Conservation (phyloP, 192 early-diverging fungal genomes). For the Spizellomyces sp. region DNA sequence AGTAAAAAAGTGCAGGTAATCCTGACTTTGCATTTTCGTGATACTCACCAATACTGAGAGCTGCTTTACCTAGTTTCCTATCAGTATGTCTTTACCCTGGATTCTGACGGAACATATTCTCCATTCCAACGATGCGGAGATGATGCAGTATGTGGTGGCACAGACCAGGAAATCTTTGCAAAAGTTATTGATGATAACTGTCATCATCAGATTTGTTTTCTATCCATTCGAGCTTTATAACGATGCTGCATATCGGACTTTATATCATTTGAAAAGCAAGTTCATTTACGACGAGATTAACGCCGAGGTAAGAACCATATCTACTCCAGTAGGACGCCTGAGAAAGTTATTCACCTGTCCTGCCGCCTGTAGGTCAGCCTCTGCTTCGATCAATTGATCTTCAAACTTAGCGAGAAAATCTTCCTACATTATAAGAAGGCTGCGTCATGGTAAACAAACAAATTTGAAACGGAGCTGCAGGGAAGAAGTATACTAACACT, state of each 20-base stretch:
- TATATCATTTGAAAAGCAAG: conserved; percentile 42
- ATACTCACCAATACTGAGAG: neutral
- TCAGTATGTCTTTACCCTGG: conserved; percentile 59
- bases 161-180: conserved; percentile 9
- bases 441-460: conserved; percentile 36
- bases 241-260: conserved; percentile 43
- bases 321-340: too few relatives aligned
- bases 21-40: neutral
- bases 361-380: conserved; percentile 48
- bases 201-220: conserved; percentile 27
- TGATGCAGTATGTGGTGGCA: conserved; percentile 35
- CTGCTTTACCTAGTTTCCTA: conserved; percentile 46
- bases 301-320: conserved; percentile 45
- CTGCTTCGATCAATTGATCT: conserved; percentile 57
- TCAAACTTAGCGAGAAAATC: conserved; percentile 46
- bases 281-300: conserved; percentile 60
- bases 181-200: neutral
- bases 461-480: neutral
- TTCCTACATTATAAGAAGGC: conserved; percentile 52
- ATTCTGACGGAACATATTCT: conserved; percentile 52
- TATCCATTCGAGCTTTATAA: conserved; percentile 57
- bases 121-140: conserved; percentile 39
- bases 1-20: conserved; percentile 51
- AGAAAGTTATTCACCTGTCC: neutral
- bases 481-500: neutral